phyloP scores from a whole-genome alignment of 306 rosid genomes.

The Psophocarpus tetragonolobus region DNA sequence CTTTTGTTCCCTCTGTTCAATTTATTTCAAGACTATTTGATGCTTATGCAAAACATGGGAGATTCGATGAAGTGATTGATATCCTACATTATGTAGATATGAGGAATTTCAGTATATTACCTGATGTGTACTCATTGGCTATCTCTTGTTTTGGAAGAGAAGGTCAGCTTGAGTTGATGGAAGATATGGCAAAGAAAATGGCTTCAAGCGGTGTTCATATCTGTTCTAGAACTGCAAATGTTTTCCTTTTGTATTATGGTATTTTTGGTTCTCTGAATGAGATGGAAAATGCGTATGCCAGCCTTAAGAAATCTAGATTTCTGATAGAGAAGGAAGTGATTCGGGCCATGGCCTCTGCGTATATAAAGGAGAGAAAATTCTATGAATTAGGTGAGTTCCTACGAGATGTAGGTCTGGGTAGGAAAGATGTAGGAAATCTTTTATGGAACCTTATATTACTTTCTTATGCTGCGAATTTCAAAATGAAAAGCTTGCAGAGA shows the following conservation, averaged over 20 bases:
- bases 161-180: conserved; percentile 82
- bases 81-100: conserved; percentile 44
- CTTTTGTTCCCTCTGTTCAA: conserved; percentile 50
- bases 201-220: conserved; percentile 55
- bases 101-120: conserved; percentile 52
- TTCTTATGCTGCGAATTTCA: conserved; percentile 86
- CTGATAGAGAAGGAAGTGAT: conserved; percentile 61
- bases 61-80: conserved; percentile 40
- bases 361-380: conserved; percentile 55
- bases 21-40: conserved; percentile 59
- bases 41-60: conserved; percentile 45
- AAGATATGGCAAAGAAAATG: conserved; percentile 60
- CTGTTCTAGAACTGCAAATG: conserved; percentile 58
- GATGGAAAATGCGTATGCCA: conserved; percentile 73
- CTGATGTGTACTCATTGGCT: conserved; percentile 68
- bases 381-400: conserved; percentile 75
- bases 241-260: conserved; percentile 55
- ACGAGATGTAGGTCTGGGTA: conserved; percentile 72
- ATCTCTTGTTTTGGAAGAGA: conserved; percentile 72
- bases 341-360: conserved; percentile 66
- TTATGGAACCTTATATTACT: conserved; percentile 83
- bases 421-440: conserved; percentile 78
- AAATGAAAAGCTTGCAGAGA: conserved; percentile 88
- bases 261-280: conserved; percentile 67
- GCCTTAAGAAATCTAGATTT: conserved; percentile 67